phyloP scores from a whole-genome alignment of 2,329 filamentous ascomycete species.

The Talaromyces sp. region DNA sequence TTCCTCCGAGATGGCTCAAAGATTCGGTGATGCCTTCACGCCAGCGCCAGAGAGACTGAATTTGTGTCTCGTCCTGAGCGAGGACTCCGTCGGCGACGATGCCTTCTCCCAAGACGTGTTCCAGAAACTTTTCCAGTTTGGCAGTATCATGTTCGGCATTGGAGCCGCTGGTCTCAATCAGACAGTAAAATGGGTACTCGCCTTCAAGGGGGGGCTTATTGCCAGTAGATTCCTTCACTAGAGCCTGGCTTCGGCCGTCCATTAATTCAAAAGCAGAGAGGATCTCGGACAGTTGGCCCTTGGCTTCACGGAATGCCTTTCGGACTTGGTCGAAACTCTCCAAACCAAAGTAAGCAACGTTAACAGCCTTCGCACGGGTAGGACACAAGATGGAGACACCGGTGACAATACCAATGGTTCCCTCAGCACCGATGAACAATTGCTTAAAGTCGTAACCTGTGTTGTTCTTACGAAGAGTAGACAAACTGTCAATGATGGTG shows the following conservation, averaged over 20 bases:
- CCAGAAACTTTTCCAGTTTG: slow-evolving; percentile 86
- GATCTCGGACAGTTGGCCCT: slow-evolving; percentile 87
- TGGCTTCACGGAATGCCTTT: slow-evolving; percentile 80
- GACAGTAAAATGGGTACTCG: slow-evolving; percentile 88
- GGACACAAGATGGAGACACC: slow-evolving; percentile 86
- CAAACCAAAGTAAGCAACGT: slow-evolving; percentile 91
- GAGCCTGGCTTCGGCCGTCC: slow-evolving; percentile 76
- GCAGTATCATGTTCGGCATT: slow-evolving; percentile 90
- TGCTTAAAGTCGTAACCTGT: slow-evolving; percentile 97
- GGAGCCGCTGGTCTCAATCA: slow-evolving; percentile 93
- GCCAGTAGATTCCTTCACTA: slow-evolving; percentile 71
- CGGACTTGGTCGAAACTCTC: slow-evolving; percentile 88
- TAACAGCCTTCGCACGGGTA: slow-evolving; percentile 79
- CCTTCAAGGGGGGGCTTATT: slow-evolving; percentile 77
- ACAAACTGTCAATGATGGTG: slow-evolving; percentile 84
- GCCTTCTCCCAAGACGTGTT: slow-evolving; percentile 83
- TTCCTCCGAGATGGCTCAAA: slow-evolving; percentile 83
- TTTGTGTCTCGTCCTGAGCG: slow-evolving; percentile 89
- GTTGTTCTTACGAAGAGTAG: slow-evolving; percentile 92
- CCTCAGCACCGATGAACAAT: slow-evolving; percentile 92
- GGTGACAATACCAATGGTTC: slow-evolving; percentile 91
- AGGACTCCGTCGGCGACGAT: slow-evolving; percentile 87
- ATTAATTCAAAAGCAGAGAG: slow-evolving; percentile 97
- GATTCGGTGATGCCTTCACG: slow-evolving; percentile 90
- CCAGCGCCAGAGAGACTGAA: slow-evolving; percentile 81